These are phyloP conservation scores for Croton laevigatus DNA, from an alignment of 441 rosid species.

Conservation along the genomic window DNA sequence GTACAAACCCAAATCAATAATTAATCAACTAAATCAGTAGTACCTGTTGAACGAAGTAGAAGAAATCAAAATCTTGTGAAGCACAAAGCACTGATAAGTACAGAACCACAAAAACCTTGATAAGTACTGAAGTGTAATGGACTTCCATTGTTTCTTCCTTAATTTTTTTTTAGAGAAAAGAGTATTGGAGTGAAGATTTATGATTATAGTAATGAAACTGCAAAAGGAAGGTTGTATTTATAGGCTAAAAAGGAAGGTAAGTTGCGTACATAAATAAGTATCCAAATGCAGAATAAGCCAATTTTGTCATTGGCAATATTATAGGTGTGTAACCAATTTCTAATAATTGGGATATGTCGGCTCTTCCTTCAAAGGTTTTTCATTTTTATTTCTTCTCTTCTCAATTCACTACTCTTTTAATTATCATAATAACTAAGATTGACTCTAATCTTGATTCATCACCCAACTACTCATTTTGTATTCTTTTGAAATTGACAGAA, in stretches of 20 bases:
- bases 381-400: neutral
- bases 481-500: neutral
- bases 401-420: neutral
- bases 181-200: neutral
- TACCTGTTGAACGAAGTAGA: constrained; percentile 90
- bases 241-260: constrained; percentile 24
- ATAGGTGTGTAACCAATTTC: constrained; percentile 15
- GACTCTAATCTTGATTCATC: constrained; percentile 9
- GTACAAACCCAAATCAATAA: no score
- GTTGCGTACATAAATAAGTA: neutral
- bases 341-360: constrained; percentile 13
- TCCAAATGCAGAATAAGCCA: constrained; percentile 23
- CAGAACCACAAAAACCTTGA: constrained; percentile 32
- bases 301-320: neutral
- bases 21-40: neutral
- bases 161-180: no score
- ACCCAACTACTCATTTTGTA: neutral
- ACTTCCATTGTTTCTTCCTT: constrained; percentile 7
- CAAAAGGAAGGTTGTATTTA: constrained; percentile 15
- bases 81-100: constrained; percentile 35
- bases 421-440: neutral
- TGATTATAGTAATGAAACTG: no score
- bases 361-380: neutral
- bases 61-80: constrained; percentile 74
- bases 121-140: constrained; percentile 1